Conservation (phyloP, 805 yeast species). For the Wickerhamomyces alni region DNA sequence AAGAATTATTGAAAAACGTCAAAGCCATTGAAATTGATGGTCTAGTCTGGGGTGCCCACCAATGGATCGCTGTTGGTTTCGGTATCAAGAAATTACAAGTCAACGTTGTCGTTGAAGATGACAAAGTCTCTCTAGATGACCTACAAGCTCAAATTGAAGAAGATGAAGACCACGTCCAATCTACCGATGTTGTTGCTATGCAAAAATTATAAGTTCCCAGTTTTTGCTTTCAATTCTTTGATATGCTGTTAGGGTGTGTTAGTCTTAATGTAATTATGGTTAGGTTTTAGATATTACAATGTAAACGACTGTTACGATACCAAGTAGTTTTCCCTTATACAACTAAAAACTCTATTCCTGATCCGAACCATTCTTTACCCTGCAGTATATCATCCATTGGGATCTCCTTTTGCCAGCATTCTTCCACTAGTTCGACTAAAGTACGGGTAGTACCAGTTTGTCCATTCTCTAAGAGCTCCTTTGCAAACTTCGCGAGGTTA, state of each 20-base stretch:
- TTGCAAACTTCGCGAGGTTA: conserved; percentile 29
- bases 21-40: conserved; percentile 86
- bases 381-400: conserved; percentile 37
- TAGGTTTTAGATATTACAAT: not conserved
- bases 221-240: not conserved
- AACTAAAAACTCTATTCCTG: conserved; percentile 43
- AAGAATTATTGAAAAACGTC: conserved; percentile 80
- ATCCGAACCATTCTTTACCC: conserved; percentile 40
- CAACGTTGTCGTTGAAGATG: conserved; percentile 97
- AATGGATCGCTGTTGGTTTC: conserved; percentile 95
- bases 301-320: not conserved
- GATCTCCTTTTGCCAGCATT: conserved; percentile 41
- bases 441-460: conserved; percentile 50
- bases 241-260: not conserved
- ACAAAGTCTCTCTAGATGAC: conserved; percentile 86
- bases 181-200: conserved; percentile 99
- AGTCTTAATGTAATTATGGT: not conserved
- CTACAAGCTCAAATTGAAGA: conserved; percentile 72
- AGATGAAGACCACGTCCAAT: conserved; percentile 99
- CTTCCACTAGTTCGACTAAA: conserved; percentile 34
- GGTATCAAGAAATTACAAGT: conserved; percentile 99
- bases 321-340: conserved; percentile 7
- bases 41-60: conserved; percentile 97
- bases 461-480: conserved; percentile 38
- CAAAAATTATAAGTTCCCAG: conserved; percentile 67